Percentiles rank a stretch among this genome's conserved stretches.
phyloP scores from a whole-genome alignment of 169 alveolate species.

The Cryptosporidium sp. region DNA sequence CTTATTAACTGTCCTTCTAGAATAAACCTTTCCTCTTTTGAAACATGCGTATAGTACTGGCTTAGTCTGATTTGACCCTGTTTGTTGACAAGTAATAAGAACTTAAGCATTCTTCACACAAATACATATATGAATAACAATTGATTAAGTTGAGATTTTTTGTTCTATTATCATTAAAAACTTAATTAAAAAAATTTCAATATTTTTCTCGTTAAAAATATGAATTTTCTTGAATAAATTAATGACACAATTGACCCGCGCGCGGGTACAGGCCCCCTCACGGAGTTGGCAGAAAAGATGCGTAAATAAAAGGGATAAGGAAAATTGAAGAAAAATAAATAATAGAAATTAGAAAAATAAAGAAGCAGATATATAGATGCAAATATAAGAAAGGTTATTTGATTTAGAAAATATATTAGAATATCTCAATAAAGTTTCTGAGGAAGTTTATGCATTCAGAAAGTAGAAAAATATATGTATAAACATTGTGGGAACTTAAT shows the following conservation, averaged over 20 bases:
- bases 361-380: not conserved
- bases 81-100: conserved; percentile 96
- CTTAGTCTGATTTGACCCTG: conserved; percentile 98
- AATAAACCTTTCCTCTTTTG: conserved; percentile 93
- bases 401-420: not conserved
- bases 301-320: not conserved
- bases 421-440: not conserved
- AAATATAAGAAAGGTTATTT: not conserved
- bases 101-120: conserved; percentile 91
- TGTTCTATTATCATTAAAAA: too few species aligned
- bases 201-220: too few species aligned
- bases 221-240: too few species aligned
- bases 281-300: conserved; percentile 1
- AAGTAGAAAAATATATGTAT: not conserved
- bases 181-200: too few species aligned
- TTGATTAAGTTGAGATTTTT: not conserved
- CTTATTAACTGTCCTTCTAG: conserved; percentile 98
- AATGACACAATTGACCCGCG: not conserved
- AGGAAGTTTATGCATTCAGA: not conserved
- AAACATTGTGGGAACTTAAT: conserved; percentile 10
- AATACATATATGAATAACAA: not conserved
- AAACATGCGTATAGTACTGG: conserved; percentile 87
- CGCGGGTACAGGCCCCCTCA: not conserved
- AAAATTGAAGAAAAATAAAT: not conserved
- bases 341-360: not conserved